Conservation (phyloP, 78 protist genomes). For the Acrasis kona region DNA sequence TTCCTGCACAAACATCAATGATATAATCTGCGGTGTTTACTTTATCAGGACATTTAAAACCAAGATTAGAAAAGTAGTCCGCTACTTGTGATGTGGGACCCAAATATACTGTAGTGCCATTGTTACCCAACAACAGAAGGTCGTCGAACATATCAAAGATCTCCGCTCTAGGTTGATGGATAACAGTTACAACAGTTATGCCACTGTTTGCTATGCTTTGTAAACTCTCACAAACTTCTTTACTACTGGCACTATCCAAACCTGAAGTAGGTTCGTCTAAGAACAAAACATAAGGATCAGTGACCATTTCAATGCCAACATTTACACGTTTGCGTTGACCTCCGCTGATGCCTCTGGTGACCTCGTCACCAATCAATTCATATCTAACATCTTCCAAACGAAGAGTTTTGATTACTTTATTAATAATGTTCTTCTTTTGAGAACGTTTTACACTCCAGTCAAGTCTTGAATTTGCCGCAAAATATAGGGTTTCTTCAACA, state of each 20-base stretch:
- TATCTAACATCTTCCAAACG: neutral
- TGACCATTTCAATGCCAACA: slow-evolving; percentile 42
- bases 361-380: neutral
- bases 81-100: neutral
- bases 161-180: slow-evolving; percentile 37
- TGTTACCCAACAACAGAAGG: neutral
- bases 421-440: neutral
- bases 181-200: slow-evolving; percentile 18
- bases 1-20: neutral
- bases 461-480: slow-evolving; percentile 33
- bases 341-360: slow-evolving; percentile 47
- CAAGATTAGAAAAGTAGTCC: neutral
- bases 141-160: slow-evolving; percentile 2
- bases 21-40: neutral
- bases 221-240: neutral
- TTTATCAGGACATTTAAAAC: neutral
- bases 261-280: slow-evolving; percentile 68
- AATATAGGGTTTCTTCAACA: slow-evolving; percentile 25
- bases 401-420: neutral
- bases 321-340: slow-evolving; percentile 60
- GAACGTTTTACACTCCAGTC: neutral
- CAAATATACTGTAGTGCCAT: neutral
- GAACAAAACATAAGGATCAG: slow-evolving; percentile 27
- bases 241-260: slow-evolving; percentile 27
- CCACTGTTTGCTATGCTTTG: slow-evolving; percentile 1